Evolutionary conservation across 83 land plant genomes (phyloP), one percentile per base, ranked within the genome.

Genomic region (Picea abies): DNA sequence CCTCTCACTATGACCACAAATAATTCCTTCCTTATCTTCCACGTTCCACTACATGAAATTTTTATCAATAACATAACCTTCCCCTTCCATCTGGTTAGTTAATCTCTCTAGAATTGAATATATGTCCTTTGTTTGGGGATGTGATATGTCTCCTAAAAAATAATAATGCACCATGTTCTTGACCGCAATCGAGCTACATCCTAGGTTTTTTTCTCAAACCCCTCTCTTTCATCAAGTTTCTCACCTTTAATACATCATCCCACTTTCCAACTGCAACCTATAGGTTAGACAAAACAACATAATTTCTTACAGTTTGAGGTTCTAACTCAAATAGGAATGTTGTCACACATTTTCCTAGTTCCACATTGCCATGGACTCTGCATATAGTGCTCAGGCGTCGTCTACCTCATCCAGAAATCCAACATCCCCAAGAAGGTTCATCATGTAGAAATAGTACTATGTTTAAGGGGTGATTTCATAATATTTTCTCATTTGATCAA

Each of bases 141-240:
- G 32, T 29, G 71, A 68, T 29, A 19, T 68, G 71, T 68, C 71
- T 68, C 71, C 71, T 14, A 68, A 32, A 68, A 68, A 16, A 68
- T 25, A 68, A 14, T 32, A 26, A 68, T 68, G 32, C 14, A 68
- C 32, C 71, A 4, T 68, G 71, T 68, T 68, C 41, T 68, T 68
- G 41, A 68, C 39, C 37, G 25, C 16, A 68, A 68, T 68, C 71
- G 35, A 68, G 16, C 39, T 32, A 35, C 71, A 68, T 68, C 71
- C 71, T 32, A 29, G 71, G 71, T 6, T 26, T 68, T 37, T 68
- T 68, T 32, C 25, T 68, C 32, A 68, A 37, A 14, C 71, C 71
- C 32, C 71, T 68, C 14, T 29, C 71, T 32, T 32, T 68, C 71
- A 68, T 68, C 71, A 68, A 11, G 16, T 68, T 68, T 68, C 37